phyloP scores from a whole-genome alignment of 2,329 filamentous ascomycete genomes.

The Chaetothyriales sp. region DNA sequence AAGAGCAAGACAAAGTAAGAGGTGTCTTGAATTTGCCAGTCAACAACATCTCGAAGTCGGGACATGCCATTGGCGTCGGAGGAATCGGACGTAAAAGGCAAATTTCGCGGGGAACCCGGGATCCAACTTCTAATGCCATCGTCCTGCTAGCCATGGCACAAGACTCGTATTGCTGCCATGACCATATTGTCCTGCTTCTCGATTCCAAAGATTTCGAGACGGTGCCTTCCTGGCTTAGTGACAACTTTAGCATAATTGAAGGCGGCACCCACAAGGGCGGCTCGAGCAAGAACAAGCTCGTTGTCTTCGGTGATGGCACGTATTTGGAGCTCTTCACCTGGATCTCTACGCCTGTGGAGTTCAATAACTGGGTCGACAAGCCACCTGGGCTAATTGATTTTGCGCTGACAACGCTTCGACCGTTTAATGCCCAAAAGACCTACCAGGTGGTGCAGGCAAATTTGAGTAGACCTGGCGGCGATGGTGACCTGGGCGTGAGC shows the following conservation, averaged over 20 bases:
- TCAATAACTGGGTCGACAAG: constrained; percentile 16
- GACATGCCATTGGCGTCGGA: too few relatives aligned
- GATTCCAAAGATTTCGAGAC: constrained; percentile 15
- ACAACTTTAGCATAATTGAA: constrained; percentile 18
- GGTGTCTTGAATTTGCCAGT: too few relatives aligned
- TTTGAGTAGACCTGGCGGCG: background rate
- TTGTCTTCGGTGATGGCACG: constrained; percentile 19
- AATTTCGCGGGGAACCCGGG: too few relatives aligned
- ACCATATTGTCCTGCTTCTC: constrained; percentile 18
- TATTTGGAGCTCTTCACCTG: constrained; percentile 20
- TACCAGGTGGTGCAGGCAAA: constrained; percentile 1
- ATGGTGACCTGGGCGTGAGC: constrained; percentile 10
- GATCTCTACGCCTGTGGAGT: constrained; percentile 13
- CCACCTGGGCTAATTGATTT: constrained; percentile 17
- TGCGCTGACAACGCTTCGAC: constrained; percentile 14
- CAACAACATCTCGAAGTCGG: too few relatives aligned
- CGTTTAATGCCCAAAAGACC: constrained; percentile 10
- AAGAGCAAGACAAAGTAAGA: too few relatives aligned
- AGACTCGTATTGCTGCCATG: constrained; percentile 9
- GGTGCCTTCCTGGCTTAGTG: constrained; percentile 15
- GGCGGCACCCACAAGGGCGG: constrained; percentile 16
- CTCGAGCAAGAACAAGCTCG: constrained; percentile 18
- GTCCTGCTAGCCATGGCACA: constrained; percentile 2
- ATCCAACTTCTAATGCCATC: background rate
- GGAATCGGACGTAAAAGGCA: too few relatives aligned